Evolutionary conservation across 148 eudicot species (phyloP), one percentile per base, ranked within the genome.

Genomic region (Rhododendron mucronatum): DNA sequence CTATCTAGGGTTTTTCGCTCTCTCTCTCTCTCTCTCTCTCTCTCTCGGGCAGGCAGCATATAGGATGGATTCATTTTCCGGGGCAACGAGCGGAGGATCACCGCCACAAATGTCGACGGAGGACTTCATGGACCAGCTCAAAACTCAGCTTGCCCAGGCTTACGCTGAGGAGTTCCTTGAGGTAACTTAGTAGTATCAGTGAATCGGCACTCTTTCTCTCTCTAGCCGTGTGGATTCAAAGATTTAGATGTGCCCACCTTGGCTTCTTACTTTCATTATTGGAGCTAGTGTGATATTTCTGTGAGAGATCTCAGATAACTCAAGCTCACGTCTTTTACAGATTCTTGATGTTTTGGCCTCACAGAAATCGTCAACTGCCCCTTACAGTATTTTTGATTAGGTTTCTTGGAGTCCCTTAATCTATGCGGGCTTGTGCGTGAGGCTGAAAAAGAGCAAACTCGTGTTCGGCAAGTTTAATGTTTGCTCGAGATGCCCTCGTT

Each of bases 91-190:
- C 47, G 90, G 90, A 16, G 89, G 90, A 13, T 86, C 92, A 35
- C 87, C 92, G 33, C 67, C 92, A 9, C 88, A 88, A 13, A 82
- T 92, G 18, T 85, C 86, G 30, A 37, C 92, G 0, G 92, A 88
- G n/a, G 92, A 91, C 16, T 76, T 95, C 73, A 92, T 92, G 94
- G 88, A 86, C 48, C 93, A 92, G 82, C 86, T 95, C 89, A 90
- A 94, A 88, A 90, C 82, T 85, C 96, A 93, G 83, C 93, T 95
- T 50, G 96, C 93, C 30, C 98, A 93, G 86, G 96, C 98, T 28
- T 95, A 93, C 84, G 94, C 93, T 48, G 96, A 95, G 82, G 94
- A 95, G 87, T 90, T 94, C 47, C 90, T 95, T 69, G 98, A 95
- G 94, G 98, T 94, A 10, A 16, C 48, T 47, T 47, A 47, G 2